Evolutionary conservation across 371 early-diverging fungal genomes (phyloP), one percentile per base, ranked within the genome.

Genomic region (Saksenaea oblongispora): DNA sequence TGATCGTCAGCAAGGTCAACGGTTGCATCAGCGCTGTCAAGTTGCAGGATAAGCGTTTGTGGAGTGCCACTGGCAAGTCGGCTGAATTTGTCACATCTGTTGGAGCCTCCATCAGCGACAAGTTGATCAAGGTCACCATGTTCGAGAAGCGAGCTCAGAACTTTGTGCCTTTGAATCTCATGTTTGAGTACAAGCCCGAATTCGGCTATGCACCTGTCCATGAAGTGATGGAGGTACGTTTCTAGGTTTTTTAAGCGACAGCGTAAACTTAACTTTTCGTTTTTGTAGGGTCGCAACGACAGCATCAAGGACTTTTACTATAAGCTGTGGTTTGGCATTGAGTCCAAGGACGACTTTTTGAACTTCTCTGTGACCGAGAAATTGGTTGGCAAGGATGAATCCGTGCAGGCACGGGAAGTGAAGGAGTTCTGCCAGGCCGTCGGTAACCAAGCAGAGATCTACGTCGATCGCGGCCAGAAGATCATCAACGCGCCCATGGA

Each of bases 261-360:
- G 58, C 54, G 47, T 14, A 42, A 18, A 65, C 62, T 39, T 51
- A 73, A 18, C 24, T 15, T 37, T 55, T 54, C 7, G 0, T 34
- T 54, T 47, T 63, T 56, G 64, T 59, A 74, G 79, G 92, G 92
- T 22, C 92, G 96, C 62, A 95, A 94, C 71, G 91, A 93, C 62
- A 89, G 96, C 62, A 94, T 97, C 82, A 95, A 94, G 78, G 83
- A 87, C 56, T 97, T 97, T 78, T 97, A 97, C 79, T 89, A 87
- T 63, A 85, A 87, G 66, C 85, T 96, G 44, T 97, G 97, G 96
- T 87, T 91, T 66, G 87, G 89, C 61, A 68, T 80, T 27, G 81
- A 83, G 22, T 71, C 77, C 56, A 84, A 79, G 47, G 83, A 82
- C 44, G 75, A 79, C 42, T 86, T 78, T 74, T 70, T 80, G 28